These are phyloP conservation scores for Vitellaria paradoxa DNA, from an alignment of 179 eudicot species.

Conservation along the genomic window DNA sequence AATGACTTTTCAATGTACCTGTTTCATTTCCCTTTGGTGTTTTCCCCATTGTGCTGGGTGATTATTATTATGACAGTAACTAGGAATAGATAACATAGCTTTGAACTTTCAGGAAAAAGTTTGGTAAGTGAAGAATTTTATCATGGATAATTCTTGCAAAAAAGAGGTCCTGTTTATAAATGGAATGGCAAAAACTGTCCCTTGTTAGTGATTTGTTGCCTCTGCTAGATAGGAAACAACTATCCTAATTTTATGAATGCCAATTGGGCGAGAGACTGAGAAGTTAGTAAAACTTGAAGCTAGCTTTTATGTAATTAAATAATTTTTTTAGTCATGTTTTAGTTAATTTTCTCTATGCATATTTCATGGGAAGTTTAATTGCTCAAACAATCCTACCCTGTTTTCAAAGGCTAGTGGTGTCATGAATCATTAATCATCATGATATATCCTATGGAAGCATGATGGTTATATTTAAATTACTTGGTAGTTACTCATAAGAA, in stretches of 20 bases:
- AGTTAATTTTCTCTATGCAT: too few species aligned
- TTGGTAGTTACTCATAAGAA: background rate
- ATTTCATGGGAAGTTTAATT: background rate
- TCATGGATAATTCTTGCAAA: too few species aligned
- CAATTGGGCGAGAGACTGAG: background rate
- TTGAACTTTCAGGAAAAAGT: too few species aligned
- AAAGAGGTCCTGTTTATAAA: background rate
- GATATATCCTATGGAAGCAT: background rate
- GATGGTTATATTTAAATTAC: slow-evolving; percentile 7
- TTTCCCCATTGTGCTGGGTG: too few species aligned
- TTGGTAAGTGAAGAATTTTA: too few species aligned
- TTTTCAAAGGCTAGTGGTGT: background rate
- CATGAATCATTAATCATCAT: background rate
- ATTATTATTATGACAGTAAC: too few species aligned
- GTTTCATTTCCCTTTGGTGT: too few species aligned
- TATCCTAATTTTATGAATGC: background rate
- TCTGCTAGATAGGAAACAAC: background rate
- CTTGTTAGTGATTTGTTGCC: background rate
- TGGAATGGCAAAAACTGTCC: background rate
- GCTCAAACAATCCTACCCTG: background rate
- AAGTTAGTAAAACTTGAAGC: background rate
- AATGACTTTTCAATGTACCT: too few species aligned
- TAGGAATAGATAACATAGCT: too few species aligned
- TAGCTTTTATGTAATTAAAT: background rate
- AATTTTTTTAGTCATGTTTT: too few species aligned